These are phyloP conservation scores for Turritis glabra DNA, from an alignment of 345 rosid species.

Conservation along the genomic window DNA sequence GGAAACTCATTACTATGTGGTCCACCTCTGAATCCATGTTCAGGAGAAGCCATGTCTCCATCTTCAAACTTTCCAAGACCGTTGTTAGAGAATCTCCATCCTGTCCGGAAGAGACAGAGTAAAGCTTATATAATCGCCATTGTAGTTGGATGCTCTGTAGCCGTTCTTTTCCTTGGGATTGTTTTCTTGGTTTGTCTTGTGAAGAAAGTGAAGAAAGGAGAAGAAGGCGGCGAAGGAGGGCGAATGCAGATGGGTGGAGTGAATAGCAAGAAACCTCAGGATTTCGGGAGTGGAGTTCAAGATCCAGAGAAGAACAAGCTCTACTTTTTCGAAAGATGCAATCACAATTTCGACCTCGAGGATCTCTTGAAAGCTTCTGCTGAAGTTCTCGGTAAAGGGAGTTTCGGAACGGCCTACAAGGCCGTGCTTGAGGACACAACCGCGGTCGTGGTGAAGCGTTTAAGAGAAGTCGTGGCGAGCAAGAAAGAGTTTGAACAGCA, in stretches of 20 bases:
- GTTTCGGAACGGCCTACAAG: conserved; percentile 77
- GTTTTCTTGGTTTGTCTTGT: conserved; percentile 43
- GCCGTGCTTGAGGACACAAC: conserved; percentile 80
- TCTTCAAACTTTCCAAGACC: conserved; percentile 43
- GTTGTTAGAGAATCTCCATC: conserved; percentile 31
- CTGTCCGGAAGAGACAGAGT: conserved; percentile 41
- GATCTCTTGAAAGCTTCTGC: conserved; percentile 88
- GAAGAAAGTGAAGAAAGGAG: conserved; percentile 42
- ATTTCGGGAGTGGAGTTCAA: conserved; percentile 86
- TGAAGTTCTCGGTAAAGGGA: conserved; percentile 90
- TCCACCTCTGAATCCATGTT: conserved; percentile 51
- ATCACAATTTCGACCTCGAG: conserved; percentile 69
- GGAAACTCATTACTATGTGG: conserved; percentile 75
- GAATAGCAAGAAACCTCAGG: conserved; percentile 54
- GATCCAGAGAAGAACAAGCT: conserved; percentile 85
- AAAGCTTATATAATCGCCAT: conserved; percentile 50
- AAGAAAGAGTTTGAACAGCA: conserved; percentile 85
- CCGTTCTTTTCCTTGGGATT: conserved; percentile 43
- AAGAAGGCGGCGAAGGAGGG: conserved; percentile 30
- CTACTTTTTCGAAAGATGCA: conserved; percentile 68
- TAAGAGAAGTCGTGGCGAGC: conserved; percentile 72
- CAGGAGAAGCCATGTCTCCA: conserved; percentile 31
- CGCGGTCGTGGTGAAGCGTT: conserved; percentile 72
- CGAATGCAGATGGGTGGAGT: conserved; percentile 43
- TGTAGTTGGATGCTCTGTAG: conserved; percentile 46